Evolutionary conservation across 495 filamentous ascomycete species (phyloP).

Genomic region (Tuber indicum): DNA sequence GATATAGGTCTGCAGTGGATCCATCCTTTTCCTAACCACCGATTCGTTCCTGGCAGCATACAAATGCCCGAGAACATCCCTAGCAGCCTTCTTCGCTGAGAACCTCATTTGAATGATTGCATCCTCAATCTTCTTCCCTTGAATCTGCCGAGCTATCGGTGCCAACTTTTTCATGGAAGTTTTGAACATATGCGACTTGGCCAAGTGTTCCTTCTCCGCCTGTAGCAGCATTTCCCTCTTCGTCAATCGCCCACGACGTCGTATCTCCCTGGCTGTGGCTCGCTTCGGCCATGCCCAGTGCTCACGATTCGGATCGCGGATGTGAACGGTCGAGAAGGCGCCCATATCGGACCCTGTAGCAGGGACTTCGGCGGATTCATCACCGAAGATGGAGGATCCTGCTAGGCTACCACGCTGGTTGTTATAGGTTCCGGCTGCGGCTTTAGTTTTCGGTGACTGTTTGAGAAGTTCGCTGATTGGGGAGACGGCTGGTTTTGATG

Average conservation of each 20-base stretch:
- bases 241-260: constrained; percentile 59
- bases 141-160: constrained; percentile 74
- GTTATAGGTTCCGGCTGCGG: background rate
- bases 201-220: constrained; percentile 63
- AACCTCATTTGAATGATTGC: constrained; percentile 93
- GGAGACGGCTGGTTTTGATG: constrained; percentile 3
- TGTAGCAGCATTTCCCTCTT: constrained; percentile 57
- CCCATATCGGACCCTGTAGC: constrained; percentile 42
- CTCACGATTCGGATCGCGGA: constrained; percentile 33
- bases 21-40: constrained; percentile 73
- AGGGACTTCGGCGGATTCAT: constrained; percentile 45
- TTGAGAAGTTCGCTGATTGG: constrained; percentile 16
- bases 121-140: constrained; percentile 83
- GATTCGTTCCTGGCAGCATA: constrained; percentile 70
- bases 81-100: constrained; percentile 85
- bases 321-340: constrained; percentile 23
- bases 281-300: constrained; percentile 38
- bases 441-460: constrained; percentile 8
- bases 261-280: constrained; percentile 52
- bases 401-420: constrained; percentile 35
- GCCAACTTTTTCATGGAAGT: constrained; percentile 86
- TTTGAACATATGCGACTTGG: constrained; percentile 61
- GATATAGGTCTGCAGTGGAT: constrained; percentile 74
- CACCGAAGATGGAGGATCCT: constrained; percentile 57
- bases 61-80: constrained; percentile 69